Evolutionary conservation across 2,329 filamentous ascomycete species (phyloP).

Genomic region (Aureobasidium vineae): DNA sequence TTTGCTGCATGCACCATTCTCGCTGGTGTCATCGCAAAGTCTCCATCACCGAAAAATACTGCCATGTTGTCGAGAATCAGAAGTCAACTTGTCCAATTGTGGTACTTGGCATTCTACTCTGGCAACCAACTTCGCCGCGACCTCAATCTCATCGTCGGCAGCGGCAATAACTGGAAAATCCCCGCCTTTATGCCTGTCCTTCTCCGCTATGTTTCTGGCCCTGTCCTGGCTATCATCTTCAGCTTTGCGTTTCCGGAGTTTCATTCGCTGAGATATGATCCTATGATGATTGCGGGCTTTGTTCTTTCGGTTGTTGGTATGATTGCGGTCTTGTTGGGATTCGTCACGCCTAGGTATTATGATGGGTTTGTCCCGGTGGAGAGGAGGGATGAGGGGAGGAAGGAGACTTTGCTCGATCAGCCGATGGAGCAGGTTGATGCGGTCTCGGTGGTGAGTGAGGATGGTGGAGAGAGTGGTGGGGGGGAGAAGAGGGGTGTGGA

Average conservation of each 20-base stretch:
- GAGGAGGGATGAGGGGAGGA: slow-evolving; percentile 49
- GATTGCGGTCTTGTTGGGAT: slow-evolving; percentile 49
- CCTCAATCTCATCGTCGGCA: slow-evolving; percentile 55
- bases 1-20: slow-evolving; percentile 47
- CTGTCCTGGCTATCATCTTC: slow-evolving; percentile 53
- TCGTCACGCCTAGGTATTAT: slow-evolving; percentile 56
- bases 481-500: neutral
- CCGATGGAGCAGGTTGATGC: neutral
- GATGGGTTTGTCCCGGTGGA: slow-evolving; percentile 52
- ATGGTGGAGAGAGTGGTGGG: neutral
- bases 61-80: neutral
- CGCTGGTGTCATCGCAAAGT: slow-evolving; percentile 31
- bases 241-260: slow-evolving; percentile 54
- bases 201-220: slow-evolving; percentile 52
- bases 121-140: slow-evolving; percentile 58
- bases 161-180: slow-evolving; percentile 57
- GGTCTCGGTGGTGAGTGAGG: neutral
- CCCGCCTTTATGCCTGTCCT: slow-evolving; percentile 53
- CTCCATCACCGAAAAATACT: neutral
- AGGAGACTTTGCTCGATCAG: neutral
- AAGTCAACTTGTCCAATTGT: slow-evolving; percentile 43
- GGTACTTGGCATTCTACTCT: slow-evolving; percentile 59
- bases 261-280: slow-evolving; percentile 44
- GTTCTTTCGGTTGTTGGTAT: slow-evolving; percentile 50
- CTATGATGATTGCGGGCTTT: slow-evolving; percentile 48